Conservation (phyloP, 805 yeast species). For the Candida berthetii region DNA sequence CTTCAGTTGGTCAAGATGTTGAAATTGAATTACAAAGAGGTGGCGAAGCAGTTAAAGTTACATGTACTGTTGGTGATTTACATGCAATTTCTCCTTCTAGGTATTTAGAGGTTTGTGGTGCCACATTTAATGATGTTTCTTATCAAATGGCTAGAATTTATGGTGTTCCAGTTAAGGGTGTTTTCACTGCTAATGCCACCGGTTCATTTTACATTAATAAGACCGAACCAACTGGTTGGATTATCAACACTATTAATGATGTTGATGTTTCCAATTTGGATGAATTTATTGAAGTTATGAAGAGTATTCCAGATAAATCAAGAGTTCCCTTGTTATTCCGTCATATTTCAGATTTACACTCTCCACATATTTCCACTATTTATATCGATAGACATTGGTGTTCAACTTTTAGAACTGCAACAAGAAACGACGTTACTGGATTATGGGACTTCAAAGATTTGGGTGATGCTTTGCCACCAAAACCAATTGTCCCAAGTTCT, state of each 20-base stretch:
- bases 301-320: conserved; percentile 65
- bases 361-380: conserved; percentile 59
- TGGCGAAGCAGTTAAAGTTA: conserved; percentile 48
- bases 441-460: conserved; percentile 49
- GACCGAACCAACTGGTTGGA: conserved; percentile 69
- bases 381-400: conserved; percentile 85
- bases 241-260: conserved; percentile 73
- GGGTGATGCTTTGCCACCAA: conserved; percentile 53
- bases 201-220: conserved; percentile 65
- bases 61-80: conserved; percentile 61
- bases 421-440: conserved; percentile 53
- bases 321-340: conserved; percentile 68
- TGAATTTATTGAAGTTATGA: conserved; percentile 73
- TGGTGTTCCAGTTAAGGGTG: conserved; percentile 82
- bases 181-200: conserved; percentile 68
- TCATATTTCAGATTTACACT: conserved; percentile 76
- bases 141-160: conserved; percentile 85
- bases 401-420: conserved; percentile 60
- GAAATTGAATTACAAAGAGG: conserved; percentile 66
- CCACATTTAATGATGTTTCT: conserved; percentile 77
- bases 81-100: conserved; percentile 80
- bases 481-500: conserved; percentile 43
- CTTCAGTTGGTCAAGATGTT: conserved; percentile 52
- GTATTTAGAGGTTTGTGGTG: conserved; percentile 80
- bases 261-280: conserved; percentile 69